Evolutionary conservation across 345 rosid genomes (phyloP).

Genomic region (Populus deltoides): DNA sequence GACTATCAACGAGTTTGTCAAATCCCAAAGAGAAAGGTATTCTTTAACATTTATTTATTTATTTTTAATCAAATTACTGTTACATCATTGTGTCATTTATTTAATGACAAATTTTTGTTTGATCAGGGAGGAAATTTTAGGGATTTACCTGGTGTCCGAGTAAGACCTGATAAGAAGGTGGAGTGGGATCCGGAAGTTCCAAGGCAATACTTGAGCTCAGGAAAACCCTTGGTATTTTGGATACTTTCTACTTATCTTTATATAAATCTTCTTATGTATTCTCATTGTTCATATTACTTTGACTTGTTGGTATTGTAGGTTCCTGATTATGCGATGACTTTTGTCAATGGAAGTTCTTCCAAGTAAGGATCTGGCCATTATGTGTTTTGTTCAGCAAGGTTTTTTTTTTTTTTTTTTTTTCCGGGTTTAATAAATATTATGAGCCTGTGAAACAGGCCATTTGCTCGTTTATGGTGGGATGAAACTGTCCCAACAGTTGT

Average conservation of each 20-base stretch:
- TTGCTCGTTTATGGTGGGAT: slow-evolving; percentile 89
- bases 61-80: background rate
- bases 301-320: slow-evolving; percentile 23
- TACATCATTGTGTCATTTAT: background rate
- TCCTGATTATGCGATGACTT: slow-evolving; percentile 50
- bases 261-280: background rate
- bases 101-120: background rate
- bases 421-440: background rate
- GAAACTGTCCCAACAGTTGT: slow-evolving; percentile 81
- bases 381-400: too few species aligned
- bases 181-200: slow-evolving; percentile 41
- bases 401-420: background rate
- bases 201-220: slow-evolving; percentile 35
- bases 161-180: slow-evolving; percentile 41
- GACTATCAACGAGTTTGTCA: slow-evolving; percentile 51
- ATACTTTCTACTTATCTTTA: background rate
- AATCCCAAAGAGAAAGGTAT: slow-evolving; percentile 54
- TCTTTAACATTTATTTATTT: background rate
- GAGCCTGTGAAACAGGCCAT: slow-evolving; percentile 41
- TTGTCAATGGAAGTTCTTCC: slow-evolving; percentile 34
- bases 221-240: slow-evolving; percentile 48
- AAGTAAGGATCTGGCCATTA: slow-evolving; percentile 26
- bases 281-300: background rate
- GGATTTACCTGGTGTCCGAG: slow-evolving; percentile 56
- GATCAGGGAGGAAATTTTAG: slow-evolving; percentile 62